Conservation (phyloP, 2,329 filamentous ascomycete species). For the Exophiala calicioides region DNA sequence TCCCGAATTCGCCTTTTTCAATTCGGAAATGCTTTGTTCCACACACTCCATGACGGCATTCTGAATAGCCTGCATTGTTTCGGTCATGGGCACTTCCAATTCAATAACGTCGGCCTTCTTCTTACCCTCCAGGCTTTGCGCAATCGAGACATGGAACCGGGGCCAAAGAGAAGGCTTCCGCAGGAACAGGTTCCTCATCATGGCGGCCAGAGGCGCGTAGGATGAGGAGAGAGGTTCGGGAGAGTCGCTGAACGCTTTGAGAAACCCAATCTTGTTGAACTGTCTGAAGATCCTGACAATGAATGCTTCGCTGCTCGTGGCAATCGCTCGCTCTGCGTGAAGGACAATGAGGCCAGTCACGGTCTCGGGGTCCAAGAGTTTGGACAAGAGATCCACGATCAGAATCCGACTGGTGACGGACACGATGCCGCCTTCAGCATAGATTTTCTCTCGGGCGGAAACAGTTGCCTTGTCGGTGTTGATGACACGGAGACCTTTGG, state of each 20-base stretch:
- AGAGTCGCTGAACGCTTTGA: conserved; percentile 94
- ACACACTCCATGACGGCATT: conserved; percentile 95
- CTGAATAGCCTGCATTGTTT: conserved; percentile 89
- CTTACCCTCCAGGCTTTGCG: conserved; percentile 83
- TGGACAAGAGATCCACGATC: conserved; percentile 88
- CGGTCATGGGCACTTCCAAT: conserved; percentile 92
- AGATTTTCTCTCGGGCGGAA: conserved; percentile 84
- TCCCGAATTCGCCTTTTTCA: conserved; percentile 86
- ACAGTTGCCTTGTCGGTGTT: conserved; percentile 95
- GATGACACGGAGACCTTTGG: conserved; percentile 83
- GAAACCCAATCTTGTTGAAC: conserved; percentile 88
- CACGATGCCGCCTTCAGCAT: conserved; percentile 83
- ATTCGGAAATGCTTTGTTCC: conserved; percentile 87
- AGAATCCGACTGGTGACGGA: conserved; percentile 95
- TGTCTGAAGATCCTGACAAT: conserved; percentile 92
- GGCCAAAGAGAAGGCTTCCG: conserved; percentile 89
- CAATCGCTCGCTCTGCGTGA: conserved; percentile 79
- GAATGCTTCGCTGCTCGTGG: conserved; percentile 90
- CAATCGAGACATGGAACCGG: conserved; percentile 87
- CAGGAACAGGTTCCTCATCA: conserved; percentile 90
- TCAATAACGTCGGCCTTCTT: conserved; percentile 96
- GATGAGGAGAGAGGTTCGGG: conserved; percentile 87
- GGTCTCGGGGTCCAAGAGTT: conserved; percentile 74
- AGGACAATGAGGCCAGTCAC: conserved; percentile 85
- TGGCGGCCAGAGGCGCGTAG: conserved; percentile 82